Evolutionary conservation across 1,284 basidiomycete genomes (phyloP), one percentile per base, ranked within the genome.

Genomic region (Cutaneotrichosporon dermatis): DNA sequence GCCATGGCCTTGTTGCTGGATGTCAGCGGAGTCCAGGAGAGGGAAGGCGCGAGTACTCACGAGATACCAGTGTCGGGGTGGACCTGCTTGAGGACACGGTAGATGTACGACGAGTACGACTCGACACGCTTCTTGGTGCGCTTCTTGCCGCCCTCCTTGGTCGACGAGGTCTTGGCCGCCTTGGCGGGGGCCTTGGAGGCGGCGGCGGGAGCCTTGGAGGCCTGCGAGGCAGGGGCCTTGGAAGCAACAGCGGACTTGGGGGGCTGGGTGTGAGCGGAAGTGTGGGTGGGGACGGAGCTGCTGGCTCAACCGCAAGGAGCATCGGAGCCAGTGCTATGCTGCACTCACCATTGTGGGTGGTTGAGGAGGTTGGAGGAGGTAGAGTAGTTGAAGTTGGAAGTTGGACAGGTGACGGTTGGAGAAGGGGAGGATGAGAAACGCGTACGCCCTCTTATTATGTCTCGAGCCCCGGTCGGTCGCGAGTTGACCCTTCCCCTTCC

Each of bases 61-160:
- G 77, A 79, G 76, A 95, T 94, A 86, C 93, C 92, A 66, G 90
- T 95, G 77, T 97, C 93, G 58, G 92, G 93, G 83, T 96, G 92
- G 62, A 96, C 92, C 73, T 78, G 77, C 76, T 79, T 79, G 65
- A 79, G 73, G 68, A 79, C 79, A 74, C 93, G 94, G 85, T 93
- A 93, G 79, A 94, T 92, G 82, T 94, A 94, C 4, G 90, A 92
- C 58, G 88, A 89, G 83, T 93, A 93, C 13, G 90, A 91, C 82
- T 93, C 91, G 70, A 75, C 85, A 89, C 86, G 79, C 83, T 92
- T 93, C 83, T 88, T 89, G 80, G 88, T 83, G 82, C 88, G 88
- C 87, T 92, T 58, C 63, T 61, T 64, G 59, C 55, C 54, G 34
- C 57, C 59, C 57, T 59, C 59, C 54, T 54, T 59, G 55, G 57